Conservation (phyloP, 2,329 filamentous ascomycete species). For the Rutstroemia sp. region DNA sequence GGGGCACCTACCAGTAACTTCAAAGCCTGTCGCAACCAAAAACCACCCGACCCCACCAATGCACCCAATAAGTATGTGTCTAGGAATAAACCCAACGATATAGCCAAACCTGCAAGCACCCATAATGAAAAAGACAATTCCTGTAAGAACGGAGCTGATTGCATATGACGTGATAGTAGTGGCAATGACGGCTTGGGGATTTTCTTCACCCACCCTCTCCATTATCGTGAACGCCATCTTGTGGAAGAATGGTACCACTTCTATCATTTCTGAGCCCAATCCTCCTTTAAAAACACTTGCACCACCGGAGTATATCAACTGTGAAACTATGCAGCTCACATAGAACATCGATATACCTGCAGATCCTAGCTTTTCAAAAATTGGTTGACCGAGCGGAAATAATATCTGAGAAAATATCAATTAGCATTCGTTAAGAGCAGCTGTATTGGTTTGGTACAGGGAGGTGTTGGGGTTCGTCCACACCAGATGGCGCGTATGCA, state of each 20-base stretch:
- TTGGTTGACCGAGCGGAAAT: conserved; percentile 79
- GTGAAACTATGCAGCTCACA: conserved; percentile 91
- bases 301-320: conserved; percentile 77
- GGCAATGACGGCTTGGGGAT: conserved; percentile 79
- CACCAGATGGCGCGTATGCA: background rate
- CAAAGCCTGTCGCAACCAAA: conserved; percentile 81
- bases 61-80: conserved; percentile 93
- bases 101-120: conserved; percentile 82
- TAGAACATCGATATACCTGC: conserved; percentile 99
- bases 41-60: conserved; percentile 98
- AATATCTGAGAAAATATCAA: conserved; percentile 50
- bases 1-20: conserved; percentile 50
- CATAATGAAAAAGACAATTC: conserved; percentile 85
- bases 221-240: conserved; percentile 94
- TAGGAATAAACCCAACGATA: conserved; percentile 92
- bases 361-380: conserved; percentile 79
- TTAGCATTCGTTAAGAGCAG: background rate
- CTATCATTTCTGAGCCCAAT: conserved; percentile 94
- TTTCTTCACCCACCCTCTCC: conserved; percentile 65
- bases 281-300: conserved; percentile 86
- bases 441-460: background rate
- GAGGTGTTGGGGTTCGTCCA: background rate
- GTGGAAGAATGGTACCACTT: conserved; percentile 98
- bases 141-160: conserved; percentile 83
- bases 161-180: conserved; percentile 92